Conservation (phyloP, 1,284 basidiomycete genomes). For the Testicularia cyperi region DNA sequence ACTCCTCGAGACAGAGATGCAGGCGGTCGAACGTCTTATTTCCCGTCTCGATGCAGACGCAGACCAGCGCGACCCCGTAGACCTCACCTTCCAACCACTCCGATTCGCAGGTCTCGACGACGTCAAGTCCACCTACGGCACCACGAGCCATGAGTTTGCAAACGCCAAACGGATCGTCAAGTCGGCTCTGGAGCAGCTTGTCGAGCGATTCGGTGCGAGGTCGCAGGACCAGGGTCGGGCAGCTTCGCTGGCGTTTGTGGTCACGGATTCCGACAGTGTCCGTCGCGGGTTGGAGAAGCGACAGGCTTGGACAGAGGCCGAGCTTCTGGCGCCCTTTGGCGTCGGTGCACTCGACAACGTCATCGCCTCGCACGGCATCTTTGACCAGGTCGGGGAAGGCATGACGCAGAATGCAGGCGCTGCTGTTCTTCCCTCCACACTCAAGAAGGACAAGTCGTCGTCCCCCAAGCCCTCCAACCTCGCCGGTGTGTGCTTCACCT, state of each 20-base stretch:
- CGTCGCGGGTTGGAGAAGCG: too few relatives aligned
- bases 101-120: slow-evolving; percentile 37
- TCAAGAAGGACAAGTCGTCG: slow-evolving; percentile 5
- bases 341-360: too few relatives aligned
- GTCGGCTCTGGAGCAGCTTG: slow-evolving; percentile 14
- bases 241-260: slow-evolving; percentile 30
- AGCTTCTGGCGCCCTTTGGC: slow-evolving; percentile 26
- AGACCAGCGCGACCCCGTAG: not conserved
- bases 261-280: slow-evolving; percentile 24
- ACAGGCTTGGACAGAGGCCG: too few relatives aligned
- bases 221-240: slow-evolving; percentile 18
- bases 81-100: slow-evolving; percentile 31
- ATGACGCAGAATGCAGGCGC: not conserved
- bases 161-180: slow-evolving; percentile 19
- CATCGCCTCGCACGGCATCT: not conserved
- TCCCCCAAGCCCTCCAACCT: slow-evolving; percentile 21
- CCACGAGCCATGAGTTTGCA: slow-evolving; percentile 15
- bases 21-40: slow-evolving; percentile 18
- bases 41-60: slow-evolving; percentile 9
- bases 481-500: slow-evolving; percentile 37
- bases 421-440: not conserved
- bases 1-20: slow-evolving; percentile 24
- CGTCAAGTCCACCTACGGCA: slow-evolving; percentile 28
- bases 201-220: slow-evolving; percentile 10
- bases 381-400: too few relatives aligned